Conservation (phyloP, 1,284 basidiomycete genomes). For the Leccinum subrobustum region DNA sequence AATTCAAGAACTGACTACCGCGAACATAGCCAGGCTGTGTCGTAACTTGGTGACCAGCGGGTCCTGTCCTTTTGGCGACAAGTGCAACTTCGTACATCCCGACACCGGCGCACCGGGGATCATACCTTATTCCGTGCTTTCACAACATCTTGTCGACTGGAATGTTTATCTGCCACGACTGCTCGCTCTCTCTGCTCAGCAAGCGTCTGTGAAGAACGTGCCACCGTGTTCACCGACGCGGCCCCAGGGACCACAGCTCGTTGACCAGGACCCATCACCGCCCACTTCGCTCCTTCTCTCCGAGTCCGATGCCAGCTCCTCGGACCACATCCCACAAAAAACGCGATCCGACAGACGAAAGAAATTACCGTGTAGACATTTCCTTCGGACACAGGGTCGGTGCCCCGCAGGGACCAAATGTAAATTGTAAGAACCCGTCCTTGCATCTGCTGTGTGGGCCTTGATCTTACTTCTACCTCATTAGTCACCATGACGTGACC, state of each 20-base stretch:
- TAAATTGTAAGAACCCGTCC: conserved; percentile 39
- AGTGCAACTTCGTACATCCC: conserved; percentile 34
- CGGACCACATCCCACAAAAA: conserved; percentile 8
- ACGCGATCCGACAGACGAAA: conserved; percentile 26
- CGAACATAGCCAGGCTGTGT: conserved; percentile 30
- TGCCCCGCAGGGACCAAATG: conserved; percentile 45
- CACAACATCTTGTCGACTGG: conserved; percentile 20
- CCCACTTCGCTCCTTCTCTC: conserved; percentile 25
- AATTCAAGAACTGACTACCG: not conserved
- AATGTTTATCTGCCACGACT: conserved; percentile 17
- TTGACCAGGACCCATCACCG: conserved; percentile 18
- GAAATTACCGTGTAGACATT: conserved; percentile 44
- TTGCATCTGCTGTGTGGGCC: not conserved
- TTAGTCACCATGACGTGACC: conserved; percentile 41
- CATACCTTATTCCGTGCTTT: conserved; percentile 7
- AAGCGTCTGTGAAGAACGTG: conserved; percentile 3
- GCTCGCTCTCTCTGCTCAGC: conserved; percentile 15
- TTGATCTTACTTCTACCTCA: conserved; percentile 5
- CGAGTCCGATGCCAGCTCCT: conserved; percentile 17
- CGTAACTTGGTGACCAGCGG: conserved; percentile 26
- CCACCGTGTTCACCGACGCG: not conserved
- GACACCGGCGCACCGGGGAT: conserved; percentile 6
- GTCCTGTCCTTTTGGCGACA: conserved; percentile 27
- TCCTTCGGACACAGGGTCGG: conserved; percentile 42
- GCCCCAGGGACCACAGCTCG: conserved; percentile 10